These are phyloP conservation scores for Neurospora tetraspora DNA, from an alignment of 495 filamentous ascomycete genomes.

Conservation along the genomic window DNA sequence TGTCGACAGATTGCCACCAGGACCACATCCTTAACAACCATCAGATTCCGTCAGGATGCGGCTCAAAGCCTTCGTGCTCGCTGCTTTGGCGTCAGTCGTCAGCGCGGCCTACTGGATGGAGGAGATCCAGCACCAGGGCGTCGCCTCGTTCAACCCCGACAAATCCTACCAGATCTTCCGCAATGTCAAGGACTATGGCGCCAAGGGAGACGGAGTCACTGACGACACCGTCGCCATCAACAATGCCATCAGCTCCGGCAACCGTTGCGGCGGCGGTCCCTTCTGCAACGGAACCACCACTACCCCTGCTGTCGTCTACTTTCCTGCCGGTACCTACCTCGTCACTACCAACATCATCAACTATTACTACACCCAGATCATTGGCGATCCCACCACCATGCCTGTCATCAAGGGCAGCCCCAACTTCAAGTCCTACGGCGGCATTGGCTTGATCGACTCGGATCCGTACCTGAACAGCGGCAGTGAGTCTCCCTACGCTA, in stretches of 20 bases:
- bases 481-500: background rate
- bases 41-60: background rate
- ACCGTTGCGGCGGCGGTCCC: conserved; percentile 55
- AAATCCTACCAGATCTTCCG: conserved; percentile 52
- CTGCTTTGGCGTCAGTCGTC: background rate
- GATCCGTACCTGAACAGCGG: conserved; percentile 53
- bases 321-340: conserved; percentile 55
- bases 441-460: conserved; percentile 55
- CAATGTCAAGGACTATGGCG: conserved; percentile 76
- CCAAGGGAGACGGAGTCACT: conserved; percentile 55
- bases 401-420: conserved; percentile 62
- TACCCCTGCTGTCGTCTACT: conserved; percentile 61
- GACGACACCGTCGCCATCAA: conserved; percentile 32
- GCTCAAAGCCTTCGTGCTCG: background rate
- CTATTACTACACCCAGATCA: conserved; percentile 56
- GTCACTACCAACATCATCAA: conserved; percentile 49
- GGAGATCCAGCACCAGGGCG: conserved; percentile 35
- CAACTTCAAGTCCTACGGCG: conserved; percentile 50
- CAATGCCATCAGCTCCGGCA: conserved; percentile 61
- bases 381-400: conserved; percentile 47
- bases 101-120: conserved; percentile 36
- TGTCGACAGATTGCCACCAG: background rate
- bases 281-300: conserved; percentile 68
- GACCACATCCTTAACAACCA: background rate
- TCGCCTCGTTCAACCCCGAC: conserved; percentile 30